A percentile compares a stretch with the other conserved stretches of the same genome.
phyloP scores from a whole-genome alignment of 148 eudicot genomes.

The Arctostaphylos glauca region DNA sequence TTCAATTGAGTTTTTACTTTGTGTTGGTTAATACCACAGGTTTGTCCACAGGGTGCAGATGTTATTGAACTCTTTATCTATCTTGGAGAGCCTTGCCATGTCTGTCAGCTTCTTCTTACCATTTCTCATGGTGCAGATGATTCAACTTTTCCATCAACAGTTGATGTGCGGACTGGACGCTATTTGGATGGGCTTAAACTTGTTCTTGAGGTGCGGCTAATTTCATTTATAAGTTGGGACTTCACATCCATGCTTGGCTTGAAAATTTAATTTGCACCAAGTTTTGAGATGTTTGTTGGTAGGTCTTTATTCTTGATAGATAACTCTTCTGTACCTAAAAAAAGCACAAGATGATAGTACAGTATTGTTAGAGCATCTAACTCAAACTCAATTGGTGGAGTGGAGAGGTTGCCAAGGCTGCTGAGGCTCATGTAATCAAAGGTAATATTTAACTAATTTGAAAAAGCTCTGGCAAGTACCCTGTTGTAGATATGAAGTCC shows the following conservation, averaged over 20 bases:
- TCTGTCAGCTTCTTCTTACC: conserved; percentile 94
- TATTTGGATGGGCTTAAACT: conserved; percentile 90
- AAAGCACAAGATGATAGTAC: background rate
- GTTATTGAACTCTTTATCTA: conserved; percentile 89
- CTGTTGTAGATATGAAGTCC: background rate
- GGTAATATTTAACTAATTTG: background rate
- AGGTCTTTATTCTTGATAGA: conserved; percentile 7
- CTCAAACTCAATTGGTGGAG: background rate
- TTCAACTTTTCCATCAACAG: conserved; percentile 85
- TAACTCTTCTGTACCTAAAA: background rate
- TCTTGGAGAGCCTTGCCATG: conserved; percentile 98
- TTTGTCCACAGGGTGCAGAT: conserved; percentile 86
- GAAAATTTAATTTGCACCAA: background rate
- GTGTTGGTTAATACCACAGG: conserved; percentile 43
- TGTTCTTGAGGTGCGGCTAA: conserved; percentile 71
- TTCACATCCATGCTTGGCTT: conserved; percentile 10
- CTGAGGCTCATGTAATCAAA: background rate
- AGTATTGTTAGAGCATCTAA: background rate
- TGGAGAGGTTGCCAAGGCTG: background rate
- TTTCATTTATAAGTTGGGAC: conserved; percentile 19
- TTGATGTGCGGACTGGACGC: conserved; percentile 93
- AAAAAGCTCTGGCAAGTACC: background rate
- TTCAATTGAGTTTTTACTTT: conserved; percentile 13
- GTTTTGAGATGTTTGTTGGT: background rate
- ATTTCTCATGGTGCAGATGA: conserved; percentile 95